Conservation (phyloP, 2,329 filamentous ascomycete genomes). For the Trichoderma oligosporum region DNA sequence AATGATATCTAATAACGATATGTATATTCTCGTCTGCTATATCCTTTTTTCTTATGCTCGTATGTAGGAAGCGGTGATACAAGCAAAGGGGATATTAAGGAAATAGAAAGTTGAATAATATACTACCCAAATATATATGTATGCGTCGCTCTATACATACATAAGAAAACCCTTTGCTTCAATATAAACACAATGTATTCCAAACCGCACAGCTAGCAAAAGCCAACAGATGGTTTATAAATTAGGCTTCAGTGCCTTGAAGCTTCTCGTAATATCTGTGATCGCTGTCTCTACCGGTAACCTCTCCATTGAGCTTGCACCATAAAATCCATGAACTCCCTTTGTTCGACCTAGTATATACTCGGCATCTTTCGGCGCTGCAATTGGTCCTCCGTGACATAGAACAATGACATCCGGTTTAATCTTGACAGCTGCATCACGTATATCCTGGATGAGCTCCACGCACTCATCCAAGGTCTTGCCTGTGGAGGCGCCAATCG, state of each 20-base stretch:
- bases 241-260: conserved; percentile 2
- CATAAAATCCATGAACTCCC: conserved; percentile 69
- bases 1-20: no score
- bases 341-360: conserved; percentile 58
- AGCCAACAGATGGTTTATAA: no score
- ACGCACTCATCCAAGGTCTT: conserved; percentile 64
- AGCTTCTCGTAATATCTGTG: conserved; percentile 38
- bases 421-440: conserved; percentile 54
- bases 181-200: no score
- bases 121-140: no score
- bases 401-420: conserved; percentile 60
- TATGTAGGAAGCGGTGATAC: no score
- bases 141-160: no score
- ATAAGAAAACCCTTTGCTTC: no score
- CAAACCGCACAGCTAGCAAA: no score
- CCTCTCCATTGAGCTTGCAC: conserved; percentile 66
- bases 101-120: no score
- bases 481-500: conserved; percentile 60
- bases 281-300: conserved; percentile 66
- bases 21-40: no score
- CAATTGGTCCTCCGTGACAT: conserved; percentile 69
- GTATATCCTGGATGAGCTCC: conserved; percentile 57
- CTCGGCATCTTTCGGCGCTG: conserved; percentile 58
- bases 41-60: no score
- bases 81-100: no score